Evolutionary conservation across 768 basidiomycete species (phyloP), one percentile per base, ranked within the genome.

Genomic region (Pholiota molesta): DNA sequence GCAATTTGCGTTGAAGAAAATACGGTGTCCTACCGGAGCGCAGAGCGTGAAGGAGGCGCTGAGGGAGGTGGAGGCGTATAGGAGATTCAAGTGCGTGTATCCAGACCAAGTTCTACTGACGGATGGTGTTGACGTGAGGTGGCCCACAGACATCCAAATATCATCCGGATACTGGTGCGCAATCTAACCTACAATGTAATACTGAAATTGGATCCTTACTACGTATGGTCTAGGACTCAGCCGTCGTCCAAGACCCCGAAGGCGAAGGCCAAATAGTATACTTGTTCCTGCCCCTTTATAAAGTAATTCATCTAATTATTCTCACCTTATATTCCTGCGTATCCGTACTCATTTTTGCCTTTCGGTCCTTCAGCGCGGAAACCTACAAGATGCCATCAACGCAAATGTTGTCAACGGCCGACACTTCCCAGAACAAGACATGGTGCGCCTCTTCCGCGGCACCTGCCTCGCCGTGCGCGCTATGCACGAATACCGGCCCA

Each of bases 1-100:
- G 65, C 87, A 93, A 80, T 99, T 97, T 68, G 97, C 97, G 0
- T 79, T 99, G 64, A 99, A 99, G 81, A 99, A 97, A 78, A 96
- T 97, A 71, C 84, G 95, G 47, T 96, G 95, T 80, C 94, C 94
- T 1, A 90, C 90, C 44, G 94, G 94, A 8, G 80, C 85, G 6
- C 95, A 97, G 58, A 90, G 89, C 10, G 94, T 99, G 60, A 90
- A 90, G 69, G 93, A 94, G 72, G 92, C 88, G 4, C 89, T 94
- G 91, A 81, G 87, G 54, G 94, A 94, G 73, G 90, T 94, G 2
- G 94, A 97, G 73, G 96, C 97, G 0, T 97, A 97, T 74, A 82
- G 95, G 70, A 85, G 97, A 62, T 99, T 99, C 82, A 92, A 88
- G 93, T 93, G 73, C 75, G 90, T 80, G 23, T 35, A 31, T 17